These are phyloP conservation scores for Talaromyces amestolkiae DNA, from an alignment of 2,329 filamentous ascomycete species.

Conservation along the genomic window DNA sequence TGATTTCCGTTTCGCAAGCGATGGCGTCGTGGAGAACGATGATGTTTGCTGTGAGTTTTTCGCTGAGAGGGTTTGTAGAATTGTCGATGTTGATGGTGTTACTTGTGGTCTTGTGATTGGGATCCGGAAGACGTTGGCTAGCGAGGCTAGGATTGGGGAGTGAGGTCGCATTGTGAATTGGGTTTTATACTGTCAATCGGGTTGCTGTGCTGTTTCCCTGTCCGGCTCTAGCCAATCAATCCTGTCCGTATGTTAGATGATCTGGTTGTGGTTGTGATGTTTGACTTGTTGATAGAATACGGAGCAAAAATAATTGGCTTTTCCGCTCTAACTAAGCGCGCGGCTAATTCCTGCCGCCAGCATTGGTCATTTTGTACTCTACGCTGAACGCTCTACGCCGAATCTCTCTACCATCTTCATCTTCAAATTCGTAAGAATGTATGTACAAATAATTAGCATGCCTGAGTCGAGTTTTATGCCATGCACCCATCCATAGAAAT, in stretches of 20 bases:
- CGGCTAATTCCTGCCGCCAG: not conserved
- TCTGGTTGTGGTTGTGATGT: not conserved
- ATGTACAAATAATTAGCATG: slow-evolving; percentile 9
- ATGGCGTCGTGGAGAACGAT: slow-evolving; percentile 42
- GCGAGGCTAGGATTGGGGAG: slow-evolving; percentile 43
- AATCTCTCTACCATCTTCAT: not conserved
- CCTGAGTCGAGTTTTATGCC: not conserved
- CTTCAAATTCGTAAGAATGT: slow-evolving; percentile 1
- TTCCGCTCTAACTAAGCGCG: slow-evolving; percentile 9
- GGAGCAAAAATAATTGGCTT: slow-evolving; percentile 10
- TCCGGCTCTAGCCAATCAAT: not conserved
- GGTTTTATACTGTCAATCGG: not conserved
- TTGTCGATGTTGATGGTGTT: slow-evolving; percentile 22
- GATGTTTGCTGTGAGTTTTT: slow-evolving; percentile 18
- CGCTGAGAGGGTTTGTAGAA: slow-evolving; percentile 1
- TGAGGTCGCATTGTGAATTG: slow-evolving; percentile 24
- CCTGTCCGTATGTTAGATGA: not conserved
- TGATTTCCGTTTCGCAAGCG: slow-evolving; percentile 40
- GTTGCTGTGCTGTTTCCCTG: not conserved
- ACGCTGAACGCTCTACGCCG: not conserved
- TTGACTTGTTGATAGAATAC: not conserved
- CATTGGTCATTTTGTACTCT: not conserved
- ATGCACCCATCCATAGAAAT: slow-evolving; percentile 1
- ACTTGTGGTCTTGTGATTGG: slow-evolving; percentile 26
- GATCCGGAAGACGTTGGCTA: slow-evolving; percentile 46